Evolutionary conservation across 495 filamentous ascomycete genomes (phyloP).

Genomic region (Jackrogersella multiformis): DNA sequence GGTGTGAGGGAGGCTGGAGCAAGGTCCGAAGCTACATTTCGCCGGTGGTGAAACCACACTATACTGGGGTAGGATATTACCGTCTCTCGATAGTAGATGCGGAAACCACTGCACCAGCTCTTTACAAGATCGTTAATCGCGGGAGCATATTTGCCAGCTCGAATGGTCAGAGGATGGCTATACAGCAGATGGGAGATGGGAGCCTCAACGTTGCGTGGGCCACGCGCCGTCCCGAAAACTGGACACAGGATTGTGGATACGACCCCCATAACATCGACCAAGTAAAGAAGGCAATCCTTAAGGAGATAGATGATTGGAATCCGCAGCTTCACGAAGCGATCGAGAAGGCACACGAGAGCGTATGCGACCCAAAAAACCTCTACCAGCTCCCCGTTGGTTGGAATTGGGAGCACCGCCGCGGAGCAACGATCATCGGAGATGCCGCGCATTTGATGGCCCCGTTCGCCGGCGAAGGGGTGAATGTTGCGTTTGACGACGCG

Average conservation of each 20-base stretch:
- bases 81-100: conserved; percentile 55
- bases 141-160: conserved; percentile 57
- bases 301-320: conserved; percentile 44
- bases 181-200: conserved; percentile 60
- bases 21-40: conserved; percentile 48
- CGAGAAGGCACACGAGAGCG: conserved; percentile 26
- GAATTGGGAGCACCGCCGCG: conserved; percentile 57
- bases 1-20: conserved; percentile 59
- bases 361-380: conserved; percentile 47
- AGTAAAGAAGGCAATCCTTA: conserved; percentile 40
- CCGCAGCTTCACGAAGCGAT: conserved; percentile 43
- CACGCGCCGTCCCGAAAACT: conserved; percentile 47
- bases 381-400: conserved; percentile 64
- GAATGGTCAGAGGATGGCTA: conserved; percentile 50
- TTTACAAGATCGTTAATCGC: conserved; percentile 54
- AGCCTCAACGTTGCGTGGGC: conserved; percentile 47
- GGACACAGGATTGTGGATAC: conserved; percentile 51
- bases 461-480: conserved; percentile 70
- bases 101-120: conserved; percentile 45
- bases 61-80: conserved; percentile 50
- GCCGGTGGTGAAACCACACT: conserved; percentile 44
- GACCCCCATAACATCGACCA: conserved; percentile 39
- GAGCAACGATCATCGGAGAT: conserved; percentile 67
- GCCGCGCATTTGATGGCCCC: conserved; percentile 71
- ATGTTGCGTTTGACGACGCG: conserved; percentile 66